Base-by-base conservation (phyloP, 495 filamentous ascomycete species). In the Friedmanniomyces simplex region DNA sequence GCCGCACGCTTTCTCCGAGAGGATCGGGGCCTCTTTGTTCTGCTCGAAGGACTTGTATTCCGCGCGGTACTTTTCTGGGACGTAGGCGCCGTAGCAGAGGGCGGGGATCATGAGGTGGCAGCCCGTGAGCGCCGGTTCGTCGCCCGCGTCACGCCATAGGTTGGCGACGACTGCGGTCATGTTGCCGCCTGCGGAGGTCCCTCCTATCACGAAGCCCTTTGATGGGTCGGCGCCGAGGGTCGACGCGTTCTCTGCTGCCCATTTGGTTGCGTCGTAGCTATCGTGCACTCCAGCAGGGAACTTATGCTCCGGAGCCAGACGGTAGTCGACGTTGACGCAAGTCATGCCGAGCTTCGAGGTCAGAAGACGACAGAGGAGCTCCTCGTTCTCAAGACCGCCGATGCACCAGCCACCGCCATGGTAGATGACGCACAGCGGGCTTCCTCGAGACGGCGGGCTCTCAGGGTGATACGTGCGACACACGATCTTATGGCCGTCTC, bases 151-250 rank as follows among this genome's bases (percentile, higher is more conserved):
- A 1, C 72, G 63, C 3, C 70, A 67, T 0, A 69, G 66, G 60
- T 75, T 72, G 0, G 69, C 65, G 2, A 74, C 58, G 12, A 76
- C 68, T 12, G 72, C 70, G 0, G 73, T 61, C 12, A 80, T 63
- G 58, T 76, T 76, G 1, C 68, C 77, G 8, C 77, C 78, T 14
- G 77, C 76, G 4, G 73, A 76, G 2, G 67, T 69, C 5, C 78
- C 78, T 25, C 76, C 76, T 36, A 80, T 54, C 28, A 81, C 59
- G 55, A 80, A 80, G 0, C 78, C 78, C 43, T 47, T 63, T 51
- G 57, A 57, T 2, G 71, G 68, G 50, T 74, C 68, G 16, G 72
- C 70, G 21, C 65, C 68, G 5, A 74, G 63, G 6, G 66, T 62
- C 37, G 63, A 37, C 55, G 71, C 70, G 48, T 79, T 71, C 22